Evolutionary conservation across 306 rosid species (phyloP).

Genomic region (Pyrus bretschneideri): DNA sequence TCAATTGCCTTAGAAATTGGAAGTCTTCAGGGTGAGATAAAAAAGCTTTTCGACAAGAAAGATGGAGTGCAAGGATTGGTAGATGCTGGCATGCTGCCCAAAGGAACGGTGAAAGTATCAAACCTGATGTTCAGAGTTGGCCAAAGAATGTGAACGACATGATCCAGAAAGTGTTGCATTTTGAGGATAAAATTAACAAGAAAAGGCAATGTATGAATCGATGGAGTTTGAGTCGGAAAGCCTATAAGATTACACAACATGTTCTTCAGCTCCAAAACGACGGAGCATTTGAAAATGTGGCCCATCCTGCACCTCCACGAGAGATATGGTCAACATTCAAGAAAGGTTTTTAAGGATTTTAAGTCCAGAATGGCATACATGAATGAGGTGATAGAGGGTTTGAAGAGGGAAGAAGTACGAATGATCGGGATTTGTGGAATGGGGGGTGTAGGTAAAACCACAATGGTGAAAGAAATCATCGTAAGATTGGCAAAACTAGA

Average conservation of each 20-base stretch:
- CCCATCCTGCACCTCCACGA: neutral
- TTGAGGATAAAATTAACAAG: neutral
- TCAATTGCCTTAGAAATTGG: no score
- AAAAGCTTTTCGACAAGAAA: neutral
- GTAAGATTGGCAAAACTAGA: neutral
- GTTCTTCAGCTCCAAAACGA: neutral
- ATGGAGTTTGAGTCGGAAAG: neutral
- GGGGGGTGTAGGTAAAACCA: conserved; percentile 2
- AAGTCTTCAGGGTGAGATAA: neutral
- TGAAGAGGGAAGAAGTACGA: neutral
- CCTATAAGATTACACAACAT: neutral
- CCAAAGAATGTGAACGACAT: neutral
- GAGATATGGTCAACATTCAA: neutral
- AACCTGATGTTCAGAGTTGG: neutral
- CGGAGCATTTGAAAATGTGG: neutral
- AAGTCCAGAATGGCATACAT: neutral
- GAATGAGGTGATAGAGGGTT: neutral
- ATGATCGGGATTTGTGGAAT: neutral
- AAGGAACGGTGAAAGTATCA: neutral
- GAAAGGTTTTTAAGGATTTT: neutral
- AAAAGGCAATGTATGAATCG: neutral
- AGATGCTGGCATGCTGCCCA: neutral
- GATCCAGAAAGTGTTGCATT: neutral
- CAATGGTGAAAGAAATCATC: neutral
- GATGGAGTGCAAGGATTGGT: neutral